Percentiles rank a stretch among this genome's conserved stretches.
Conservation (phyloP, 805 yeast genomes). For the Starmerella sirachaensis region DNA sequence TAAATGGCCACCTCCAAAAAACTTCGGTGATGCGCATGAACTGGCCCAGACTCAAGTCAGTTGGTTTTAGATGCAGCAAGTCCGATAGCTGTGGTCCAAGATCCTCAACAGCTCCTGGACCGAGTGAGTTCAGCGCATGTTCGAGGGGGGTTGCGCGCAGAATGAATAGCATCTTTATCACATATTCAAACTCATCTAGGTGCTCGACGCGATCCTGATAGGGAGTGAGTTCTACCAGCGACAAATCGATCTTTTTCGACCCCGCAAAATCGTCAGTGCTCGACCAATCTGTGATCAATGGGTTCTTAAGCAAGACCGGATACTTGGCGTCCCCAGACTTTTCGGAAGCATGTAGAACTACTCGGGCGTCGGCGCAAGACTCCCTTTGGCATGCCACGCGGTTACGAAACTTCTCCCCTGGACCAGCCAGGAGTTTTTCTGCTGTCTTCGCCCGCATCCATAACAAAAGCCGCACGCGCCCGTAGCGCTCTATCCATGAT, state of each 20-base stretch:
- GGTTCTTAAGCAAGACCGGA: conserved; percentile 14
- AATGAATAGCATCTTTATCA: conserved; percentile 49
- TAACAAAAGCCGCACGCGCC: conserved; percentile 62
- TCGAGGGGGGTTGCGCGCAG: conserved; percentile 35
- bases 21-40: conserved; percentile 38
- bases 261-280: conserved; percentile 17
- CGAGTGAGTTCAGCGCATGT: conserved; percentile 44
- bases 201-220: conserved; percentile 33
- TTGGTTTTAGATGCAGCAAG: conserved; percentile 36
- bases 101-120: conserved; percentile 60
- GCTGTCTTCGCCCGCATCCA: conserved; percentile 55
- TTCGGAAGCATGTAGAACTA: conserved; percentile 18
- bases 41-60: conserved; percentile 45
- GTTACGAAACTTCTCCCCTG: conserved; percentile 41
- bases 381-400: conserved; percentile 56
- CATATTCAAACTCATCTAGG: conserved; percentile 52
- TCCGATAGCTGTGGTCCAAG: conserved; percentile 28
- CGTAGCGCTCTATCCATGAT: conserved; percentile 65
- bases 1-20: conserved; percentile 75
- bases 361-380: conserved; percentile 44
- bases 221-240: conserved; percentile 47
- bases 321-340: conserved; percentile 24
- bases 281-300: conserved; percentile 9
- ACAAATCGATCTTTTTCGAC: conserved; percentile 26
- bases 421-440: conserved; percentile 46